Evolutionary conservation across 306 rosid species (phyloP).

Genomic region (Astragalus membranaceus): DNA sequence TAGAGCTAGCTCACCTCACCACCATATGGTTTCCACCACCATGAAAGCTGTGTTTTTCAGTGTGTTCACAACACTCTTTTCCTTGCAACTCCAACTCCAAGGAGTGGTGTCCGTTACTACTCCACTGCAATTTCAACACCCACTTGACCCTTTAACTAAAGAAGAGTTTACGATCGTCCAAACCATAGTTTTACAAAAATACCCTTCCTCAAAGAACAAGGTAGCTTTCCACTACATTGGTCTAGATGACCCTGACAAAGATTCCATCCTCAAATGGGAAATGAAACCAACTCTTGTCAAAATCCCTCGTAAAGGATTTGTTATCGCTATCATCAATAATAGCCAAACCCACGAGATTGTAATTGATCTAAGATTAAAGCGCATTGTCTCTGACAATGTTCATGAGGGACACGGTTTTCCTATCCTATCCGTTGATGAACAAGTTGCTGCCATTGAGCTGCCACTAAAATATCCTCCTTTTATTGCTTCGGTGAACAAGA

Average conservation of each 20-base stretch:
- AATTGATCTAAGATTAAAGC: not conserved
- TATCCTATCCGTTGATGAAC: constrained; percentile 6
- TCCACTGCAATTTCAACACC: constrained; percentile 4
- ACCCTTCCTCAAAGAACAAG: not conserved
- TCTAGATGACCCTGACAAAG: not conserved
- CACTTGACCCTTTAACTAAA: constrained; percentile 29
- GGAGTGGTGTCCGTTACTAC: not conserved
- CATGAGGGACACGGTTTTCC: constrained; percentile 28
- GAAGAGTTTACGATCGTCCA: constrained; percentile 3
- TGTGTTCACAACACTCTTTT: not conserved
- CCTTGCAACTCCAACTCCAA: too few species aligned
- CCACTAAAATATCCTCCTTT: constrained; percentile 23
- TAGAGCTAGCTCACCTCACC: not conserved
- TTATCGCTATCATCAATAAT: not conserved
- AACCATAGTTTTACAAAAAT: constrained; percentile 20
- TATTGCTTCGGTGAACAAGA: constrained; percentile 20
- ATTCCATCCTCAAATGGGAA: not conserved
- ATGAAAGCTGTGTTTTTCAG: too few species aligned
- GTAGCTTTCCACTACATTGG: not conserved
- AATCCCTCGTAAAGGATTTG: constrained; percentile 24
- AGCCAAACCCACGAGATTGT: constrained; percentile 20
- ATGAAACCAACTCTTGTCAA: not conserved
- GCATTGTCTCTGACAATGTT: constrained; percentile 20
- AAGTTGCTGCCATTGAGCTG: not conserved
- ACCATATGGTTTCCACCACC: too few species aligned